Percentiles rank a stretch among this genome's conserved stretches.
Conservation (phyloP, 2,329 filamentous ascomycete genomes). For the Curvularia sp. region DNA sequence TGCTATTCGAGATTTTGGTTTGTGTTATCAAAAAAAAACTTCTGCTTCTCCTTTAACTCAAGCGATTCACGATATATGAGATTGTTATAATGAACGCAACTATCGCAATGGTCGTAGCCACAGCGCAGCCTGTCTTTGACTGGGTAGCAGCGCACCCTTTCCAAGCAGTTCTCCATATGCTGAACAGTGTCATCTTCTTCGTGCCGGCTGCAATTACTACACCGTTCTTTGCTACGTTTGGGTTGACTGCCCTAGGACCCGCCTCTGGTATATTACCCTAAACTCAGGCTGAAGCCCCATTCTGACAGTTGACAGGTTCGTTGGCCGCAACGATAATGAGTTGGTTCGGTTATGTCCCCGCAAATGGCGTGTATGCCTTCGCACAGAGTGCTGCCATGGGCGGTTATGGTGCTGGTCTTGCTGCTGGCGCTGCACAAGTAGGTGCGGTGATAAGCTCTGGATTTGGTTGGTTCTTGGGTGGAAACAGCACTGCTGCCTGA, state of each 20-base stretch:
- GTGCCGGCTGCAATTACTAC: constrained; percentile 34
- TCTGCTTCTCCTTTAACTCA: not conserved
- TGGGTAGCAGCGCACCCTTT: constrained; percentile 37
- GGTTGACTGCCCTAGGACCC: constrained; percentile 33
- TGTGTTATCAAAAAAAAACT: not conserved
- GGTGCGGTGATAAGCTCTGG: constrained; percentile 29
- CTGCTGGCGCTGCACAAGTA: constrained; percentile 30
- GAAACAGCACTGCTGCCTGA: constrained; percentile 5
- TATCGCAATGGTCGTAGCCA: constrained; percentile 1
- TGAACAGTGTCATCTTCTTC: constrained; percentile 33
- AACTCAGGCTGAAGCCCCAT: not conserved
- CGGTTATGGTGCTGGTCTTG: constrained; percentile 38
- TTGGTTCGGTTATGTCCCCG: constrained; percentile 30
- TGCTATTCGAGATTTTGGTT: not conserved
- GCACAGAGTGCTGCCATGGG: constrained; percentile 46
- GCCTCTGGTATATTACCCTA: constrained; percentile 25
- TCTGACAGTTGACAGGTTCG: constrained; percentile 26
- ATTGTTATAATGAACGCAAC: constrained; percentile 5
- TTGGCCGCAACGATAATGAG: constrained; percentile 31
- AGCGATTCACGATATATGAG: not conserved
- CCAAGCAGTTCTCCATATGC: constrained; percentile 34
- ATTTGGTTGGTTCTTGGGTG: constrained; percentile 18
- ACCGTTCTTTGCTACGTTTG: constrained; percentile 32
- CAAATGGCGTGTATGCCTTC: constrained; percentile 34
- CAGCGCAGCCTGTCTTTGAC: constrained; percentile 17